A percentile compares a stretch with the other conserved stretches of the same genome.
phyloP scores from a whole-genome alignment of 208 protist genomes.

The Lotmaria passim region DNA sequence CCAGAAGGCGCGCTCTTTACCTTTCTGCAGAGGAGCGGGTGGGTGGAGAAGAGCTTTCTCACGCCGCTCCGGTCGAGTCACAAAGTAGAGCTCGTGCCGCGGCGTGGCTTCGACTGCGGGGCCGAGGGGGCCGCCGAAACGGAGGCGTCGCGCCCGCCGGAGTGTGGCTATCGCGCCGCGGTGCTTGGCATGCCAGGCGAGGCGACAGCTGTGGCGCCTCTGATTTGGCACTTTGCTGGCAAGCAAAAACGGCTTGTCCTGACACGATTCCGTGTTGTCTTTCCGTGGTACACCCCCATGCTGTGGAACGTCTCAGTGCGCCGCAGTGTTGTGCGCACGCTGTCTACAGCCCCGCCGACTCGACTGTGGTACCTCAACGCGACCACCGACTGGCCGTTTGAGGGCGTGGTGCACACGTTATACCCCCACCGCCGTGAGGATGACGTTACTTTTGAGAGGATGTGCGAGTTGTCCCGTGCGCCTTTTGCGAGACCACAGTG shows the following conservation, averaged over 20 bases:
- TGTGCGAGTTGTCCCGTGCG: conserved; percentile 1
- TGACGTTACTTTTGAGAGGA: conserved; percentile 3
- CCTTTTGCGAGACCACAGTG: not conserved
- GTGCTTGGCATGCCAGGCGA: conserved; percentile 8
- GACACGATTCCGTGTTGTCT: conserved; percentile 3
- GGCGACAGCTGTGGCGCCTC: not conserved
- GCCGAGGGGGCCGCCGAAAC: not conserved
- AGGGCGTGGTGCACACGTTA: not conserved
- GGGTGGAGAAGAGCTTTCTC: not conserved
- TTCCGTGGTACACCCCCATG: conserved; percentile 25
- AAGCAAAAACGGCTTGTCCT: conserved; percentile 12
- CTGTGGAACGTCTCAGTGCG: conserved; percentile 19
- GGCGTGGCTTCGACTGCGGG: conserved; percentile 3
- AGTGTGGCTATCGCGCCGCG: conserved; percentile 11
- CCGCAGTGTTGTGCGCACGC: not conserved
- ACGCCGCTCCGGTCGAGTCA: conserved; percentile 1
- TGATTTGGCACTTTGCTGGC: conserved; percentile 22
- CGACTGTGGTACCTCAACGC: conserved; percentile 18
- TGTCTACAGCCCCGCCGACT: conserved; percentile 1
- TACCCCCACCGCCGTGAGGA: conserved; percentile 1
- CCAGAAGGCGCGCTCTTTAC: not conserved
- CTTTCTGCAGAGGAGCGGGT: not conserved
- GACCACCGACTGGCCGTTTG: conserved; percentile 7
- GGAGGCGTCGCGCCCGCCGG: not conserved
- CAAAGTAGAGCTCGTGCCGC: not conserved